phyloP scores from a whole-genome alignment of 345 rosid species.

The Bruguiera sexangula region DNA sequence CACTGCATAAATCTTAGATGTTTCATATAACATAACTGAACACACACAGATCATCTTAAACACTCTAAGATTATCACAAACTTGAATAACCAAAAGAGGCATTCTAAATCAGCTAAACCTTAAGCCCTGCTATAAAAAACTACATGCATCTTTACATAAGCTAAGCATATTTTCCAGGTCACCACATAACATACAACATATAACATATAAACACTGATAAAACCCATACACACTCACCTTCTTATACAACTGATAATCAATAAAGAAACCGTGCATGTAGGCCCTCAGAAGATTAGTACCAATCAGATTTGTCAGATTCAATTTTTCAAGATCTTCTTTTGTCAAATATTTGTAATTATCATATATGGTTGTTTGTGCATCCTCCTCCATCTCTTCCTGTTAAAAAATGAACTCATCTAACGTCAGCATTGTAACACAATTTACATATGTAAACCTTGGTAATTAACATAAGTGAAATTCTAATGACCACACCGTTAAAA shows the following conservation, averaged over 20 bases:
- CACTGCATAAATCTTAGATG: background rate
- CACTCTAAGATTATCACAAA: no score
- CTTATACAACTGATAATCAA: constrained; percentile 67
- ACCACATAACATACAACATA: background rate
- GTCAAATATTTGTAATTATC: constrained; percentile 86
- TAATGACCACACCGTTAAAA: constrained; percentile 55
- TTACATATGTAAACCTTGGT: constrained; percentile 1
- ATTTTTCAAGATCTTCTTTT: constrained; percentile 76
- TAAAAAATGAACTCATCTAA: constrained; percentile 17
- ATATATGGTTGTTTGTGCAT: constrained; percentile 69
- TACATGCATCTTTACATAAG: background rate
- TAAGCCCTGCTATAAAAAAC: no score
- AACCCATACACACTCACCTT: constrained; percentile 43
- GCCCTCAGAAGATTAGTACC: constrained; percentile 93
- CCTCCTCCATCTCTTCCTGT: constrained; percentile 97
- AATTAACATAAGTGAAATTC: background rate
- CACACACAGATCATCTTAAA: background rate
- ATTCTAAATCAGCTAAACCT: no score
- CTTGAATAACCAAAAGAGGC: no score
- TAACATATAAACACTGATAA: background rate
- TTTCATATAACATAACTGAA: no score
- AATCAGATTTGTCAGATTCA: constrained; percentile 72
- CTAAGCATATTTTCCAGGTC: background rate
- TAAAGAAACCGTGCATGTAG: constrained; percentile 90
- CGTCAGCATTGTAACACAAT: background rate